Evolutionary conservation across 352 stramenopile genomes (phyloP).

Genomic region (Pythium guiyangense): DNA sequence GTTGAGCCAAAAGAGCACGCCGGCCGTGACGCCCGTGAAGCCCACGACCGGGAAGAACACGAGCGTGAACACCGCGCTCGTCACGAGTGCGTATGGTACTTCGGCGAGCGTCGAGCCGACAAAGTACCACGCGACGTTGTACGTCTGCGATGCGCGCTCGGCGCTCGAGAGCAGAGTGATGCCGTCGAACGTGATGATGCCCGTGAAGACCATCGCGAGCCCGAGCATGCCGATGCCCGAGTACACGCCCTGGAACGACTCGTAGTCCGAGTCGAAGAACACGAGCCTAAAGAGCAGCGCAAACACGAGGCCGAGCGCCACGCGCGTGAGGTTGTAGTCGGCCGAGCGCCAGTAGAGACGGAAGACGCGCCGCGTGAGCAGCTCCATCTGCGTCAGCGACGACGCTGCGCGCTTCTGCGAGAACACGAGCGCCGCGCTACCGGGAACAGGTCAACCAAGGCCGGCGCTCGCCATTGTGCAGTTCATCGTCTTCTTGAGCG

Average conservation of each 20-base stretch:
- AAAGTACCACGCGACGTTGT: conserved; percentile 70
- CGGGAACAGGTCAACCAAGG: neutral
- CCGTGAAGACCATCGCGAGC: conserved; percentile 57
- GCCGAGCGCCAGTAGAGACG: conserved; percentile 35
- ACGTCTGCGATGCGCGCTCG: conserved; percentile 76
- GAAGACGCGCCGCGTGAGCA: conserved; percentile 14
- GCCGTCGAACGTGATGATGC: conserved; percentile 58
- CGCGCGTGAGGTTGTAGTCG: conserved; percentile 66
- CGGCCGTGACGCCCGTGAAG: conserved; percentile 18
- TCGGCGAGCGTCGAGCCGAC: conserved; percentile 71
- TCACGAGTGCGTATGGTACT: conserved; percentile 35
- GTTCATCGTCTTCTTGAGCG: neutral
- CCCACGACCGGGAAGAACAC: conserved; percentile 68
- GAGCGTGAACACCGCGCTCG: conserved; percentile 27
- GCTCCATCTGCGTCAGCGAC: conserved; percentile 13
- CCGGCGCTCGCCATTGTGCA: no score
- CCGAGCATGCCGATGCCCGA: conserved; percentile 61
- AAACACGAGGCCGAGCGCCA: conserved; percentile 20
- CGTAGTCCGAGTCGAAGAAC: conserved; percentile 22
- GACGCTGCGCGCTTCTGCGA: no score
- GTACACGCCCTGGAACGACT: conserved; percentile 26
- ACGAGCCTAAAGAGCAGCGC: conserved; percentile 16
- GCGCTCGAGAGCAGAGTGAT: conserved; percentile 64
- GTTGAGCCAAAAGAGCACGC: conserved; percentile 62
- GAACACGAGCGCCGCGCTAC: neutral